These are phyloP conservation scores for Magnaporthiopsis rhizophila DNA, from an alignment of 2,329 filamentous ascomycete species.

Conservation along the genomic window DNA sequence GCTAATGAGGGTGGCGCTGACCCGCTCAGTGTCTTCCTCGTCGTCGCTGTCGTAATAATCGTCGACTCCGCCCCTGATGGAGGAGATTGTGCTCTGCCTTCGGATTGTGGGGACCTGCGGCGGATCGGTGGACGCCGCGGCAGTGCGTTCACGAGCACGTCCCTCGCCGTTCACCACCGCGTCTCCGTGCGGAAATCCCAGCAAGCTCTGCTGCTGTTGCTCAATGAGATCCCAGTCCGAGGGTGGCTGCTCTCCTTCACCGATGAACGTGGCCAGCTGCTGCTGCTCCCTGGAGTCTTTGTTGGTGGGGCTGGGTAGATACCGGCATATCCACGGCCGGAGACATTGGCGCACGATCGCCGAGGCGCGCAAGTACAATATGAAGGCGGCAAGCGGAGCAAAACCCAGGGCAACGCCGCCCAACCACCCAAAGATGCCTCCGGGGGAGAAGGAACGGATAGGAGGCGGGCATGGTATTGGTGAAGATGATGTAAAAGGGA, in stretches of 20 bases:
- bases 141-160: background rate
- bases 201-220: background rate
- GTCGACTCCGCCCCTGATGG: constrained; percentile 21
- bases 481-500: constrained; percentile 45
- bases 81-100: constrained; percentile 38
- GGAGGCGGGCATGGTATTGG: constrained; percentile 39
- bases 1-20: constrained; percentile 50
- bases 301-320: constrained; percentile 26
- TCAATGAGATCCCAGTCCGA: background rate
- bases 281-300: constrained; percentile 4
- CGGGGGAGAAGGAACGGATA: constrained; percentile 27
- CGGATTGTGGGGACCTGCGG: constrained; percentile 18
- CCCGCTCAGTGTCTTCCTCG: constrained; percentile 42
- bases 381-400: constrained; percentile 39
- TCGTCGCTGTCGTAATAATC: constrained; percentile 46
- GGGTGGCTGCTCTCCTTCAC: constrained; percentile 1
- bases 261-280: background rate
- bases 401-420: constrained; percentile 32
- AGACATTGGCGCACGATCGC: constrained; percentile 27
- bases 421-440: constrained; percentile 35
- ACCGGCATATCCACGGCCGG: constrained; percentile 29
- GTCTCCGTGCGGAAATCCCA: constrained; percentile 18
- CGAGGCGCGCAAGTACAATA: constrained; percentile 31
- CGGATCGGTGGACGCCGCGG: background rate
- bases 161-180: constrained; percentile 18